A percentile compares a stretch with the other conserved stretches of the same genome.
These are phyloP conservation scores for Chlorencoelia australis DNA, from an alignment of 2,329 filamentous ascomycete genomes.

Conservation along the genomic window DNA sequence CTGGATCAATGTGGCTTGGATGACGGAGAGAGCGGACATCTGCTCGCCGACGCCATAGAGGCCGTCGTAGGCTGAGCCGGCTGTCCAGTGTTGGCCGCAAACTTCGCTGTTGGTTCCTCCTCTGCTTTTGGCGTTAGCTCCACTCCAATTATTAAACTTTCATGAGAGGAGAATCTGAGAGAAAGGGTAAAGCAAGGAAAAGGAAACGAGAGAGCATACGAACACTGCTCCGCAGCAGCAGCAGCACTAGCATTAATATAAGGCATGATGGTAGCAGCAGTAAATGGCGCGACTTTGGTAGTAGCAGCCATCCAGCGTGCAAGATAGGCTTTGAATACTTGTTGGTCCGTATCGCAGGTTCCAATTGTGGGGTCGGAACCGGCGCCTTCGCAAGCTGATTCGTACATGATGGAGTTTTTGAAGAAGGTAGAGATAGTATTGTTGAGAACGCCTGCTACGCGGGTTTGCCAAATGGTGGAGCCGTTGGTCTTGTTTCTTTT, in stretches of 20 bases:
- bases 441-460: slow-evolving; percentile 45
- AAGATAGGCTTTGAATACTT: slow-evolving; percentile 53
- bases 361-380: slow-evolving; percentile 30
- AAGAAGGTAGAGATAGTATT: slow-evolving; percentile 46
- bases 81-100: slow-evolving; percentile 51
- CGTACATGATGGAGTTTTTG: slow-evolving; percentile 48
- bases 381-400: slow-evolving; percentile 48
- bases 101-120: slow-evolving; percentile 47
- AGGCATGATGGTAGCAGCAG: slow-evolving; percentile 41
- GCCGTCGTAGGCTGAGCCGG: slow-evolving; percentile 44
- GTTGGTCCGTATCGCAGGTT: slow-evolving; percentile 50
- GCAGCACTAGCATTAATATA: slow-evolving; percentile 43
- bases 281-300: slow-evolving; percentile 54
- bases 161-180: neutral
- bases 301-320: slow-evolving; percentile 51
- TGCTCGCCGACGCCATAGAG: slow-evolving; percentile 56
- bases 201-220: neutral
- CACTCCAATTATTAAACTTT: neutral
- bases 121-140: slow-evolving; percentile 16
- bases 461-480: slow-evolving; percentile 41
- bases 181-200: slow-evolving; percentile 10
- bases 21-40: slow-evolving; percentile 57
- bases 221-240: slow-evolving; percentile 37
- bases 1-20: slow-evolving; percentile 48
- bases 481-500: slow-evolving; percentile 19